Base-by-base conservation (phyloP, 2,329 filamentous ascomycete species). In the Apiospora koreana region DNA sequence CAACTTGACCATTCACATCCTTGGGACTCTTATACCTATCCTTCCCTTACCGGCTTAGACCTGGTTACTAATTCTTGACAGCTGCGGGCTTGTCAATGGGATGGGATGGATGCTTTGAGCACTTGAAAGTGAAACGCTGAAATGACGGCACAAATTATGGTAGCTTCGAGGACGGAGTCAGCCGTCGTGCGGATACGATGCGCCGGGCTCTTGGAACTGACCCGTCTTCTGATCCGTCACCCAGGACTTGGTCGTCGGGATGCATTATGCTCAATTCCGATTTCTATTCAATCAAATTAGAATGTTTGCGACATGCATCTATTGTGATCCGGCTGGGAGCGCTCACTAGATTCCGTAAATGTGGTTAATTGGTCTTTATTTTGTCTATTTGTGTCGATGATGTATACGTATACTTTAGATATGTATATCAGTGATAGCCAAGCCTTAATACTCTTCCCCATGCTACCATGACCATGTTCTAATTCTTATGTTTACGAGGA, bases 141-240 rank as follows among this genome's bases (percentile, higher is more conserved):
- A 62, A 62, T 31, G 31, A 62, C 54, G 31, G 35, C 54, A 38
- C 18, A 9, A 18, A 21, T n/a, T 31, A 38, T 8, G 31, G 54
- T 62, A 62, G 54, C 54, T 38, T 12, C n/a, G 54, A 62, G 54
- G 21, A 62, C 54, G 54, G 54, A n/a, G 54, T 38, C 54, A 38
- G 54, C 54, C 28, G 54, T 31, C 18, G 4, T n/a, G 54, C 54
- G 54, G 31, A 38, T 38, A 62, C 54, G 21, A 62, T 35, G 54
- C 54, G 31, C 54, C 54, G 18, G 18, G 54, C 54, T 18, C 54
- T 38, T 35, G 54, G 54, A 50, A 9, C 31, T 62, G 54, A 38
- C 21, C 54, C 21, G 21, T 62, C 31, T n/a, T n/a, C n/a, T n/a
- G n/a, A n/a, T n/a, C n/a, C n/a, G n/a, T n/a, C n/a, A n/a, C n/a